Conservation (phyloP, 179 eudicot species). For the Silene noctiflora region DNA sequence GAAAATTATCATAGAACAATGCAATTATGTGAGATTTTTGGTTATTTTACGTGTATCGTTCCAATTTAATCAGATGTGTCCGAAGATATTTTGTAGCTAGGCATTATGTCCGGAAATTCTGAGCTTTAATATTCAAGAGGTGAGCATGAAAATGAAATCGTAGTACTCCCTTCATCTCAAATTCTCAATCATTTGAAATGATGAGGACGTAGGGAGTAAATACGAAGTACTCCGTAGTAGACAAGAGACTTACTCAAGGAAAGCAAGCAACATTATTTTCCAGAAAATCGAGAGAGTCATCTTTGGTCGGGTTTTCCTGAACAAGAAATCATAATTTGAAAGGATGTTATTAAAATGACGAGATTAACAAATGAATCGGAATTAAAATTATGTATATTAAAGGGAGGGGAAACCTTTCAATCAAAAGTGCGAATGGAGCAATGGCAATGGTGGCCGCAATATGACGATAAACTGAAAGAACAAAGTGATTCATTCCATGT, state of each 20-base stretch:
- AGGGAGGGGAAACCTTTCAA: slow-evolving; percentile 54
- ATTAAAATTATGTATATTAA: no score
- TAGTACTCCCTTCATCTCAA: no score
- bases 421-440: slow-evolving; percentile 55
- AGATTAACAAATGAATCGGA: not conserved
- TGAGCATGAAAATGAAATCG: no score
- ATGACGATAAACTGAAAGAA: slow-evolving; percentile 69
- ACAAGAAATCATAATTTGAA: not conserved
- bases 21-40: not conserved
- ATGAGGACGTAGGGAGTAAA: no score
- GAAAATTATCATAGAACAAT: not conserved
- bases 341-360: not conserved
- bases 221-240: no score
- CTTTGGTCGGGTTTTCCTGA: slow-evolving; percentile 83
- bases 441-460: slow-evolving; percentile 54
- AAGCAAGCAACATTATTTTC: slow-evolving; percentile 54
- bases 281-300: slow-evolving; percentile 67
- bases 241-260: slow-evolving; percentile 56
- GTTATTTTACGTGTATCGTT: no score
- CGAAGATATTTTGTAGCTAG: no score
- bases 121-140: no score
- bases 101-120: no score
- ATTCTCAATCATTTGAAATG: no score
- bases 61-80: no score
- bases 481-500: slow-evolving; percentile 69